Evolutionary conservation across 2,329 filamentous ascomycete species (phyloP).

Genomic region (Sporothrix sp.): DNA sequence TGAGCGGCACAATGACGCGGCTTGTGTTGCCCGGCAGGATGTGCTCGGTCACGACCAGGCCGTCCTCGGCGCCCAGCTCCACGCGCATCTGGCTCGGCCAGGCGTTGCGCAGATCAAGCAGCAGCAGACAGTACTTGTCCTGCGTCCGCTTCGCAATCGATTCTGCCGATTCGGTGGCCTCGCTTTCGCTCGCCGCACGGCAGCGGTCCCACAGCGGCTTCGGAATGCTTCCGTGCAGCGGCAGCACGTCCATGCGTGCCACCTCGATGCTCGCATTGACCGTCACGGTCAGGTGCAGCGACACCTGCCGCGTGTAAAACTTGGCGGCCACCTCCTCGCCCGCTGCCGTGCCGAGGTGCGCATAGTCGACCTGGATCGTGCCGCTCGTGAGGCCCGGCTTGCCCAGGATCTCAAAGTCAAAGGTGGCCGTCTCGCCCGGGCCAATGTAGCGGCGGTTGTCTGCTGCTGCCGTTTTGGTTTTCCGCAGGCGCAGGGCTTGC

Average conservation of each 20-base stretch:
- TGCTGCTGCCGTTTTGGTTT: not conserved
- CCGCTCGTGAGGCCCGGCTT: conserved; percentile 76
- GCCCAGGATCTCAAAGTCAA: conserved; percentile 76
- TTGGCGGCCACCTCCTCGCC: conserved; percentile 57
- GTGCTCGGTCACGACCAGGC: conserved; percentile 40
- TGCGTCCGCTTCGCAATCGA: not conserved
- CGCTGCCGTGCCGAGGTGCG: conserved; percentile 60
- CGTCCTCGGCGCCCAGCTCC: conserved; percentile 37
- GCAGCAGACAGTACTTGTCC: conserved; percentile 64
- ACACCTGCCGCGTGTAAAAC: conserved; percentile 78
- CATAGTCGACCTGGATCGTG: conserved; percentile 77
- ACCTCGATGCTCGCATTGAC: conserved; percentile 88
- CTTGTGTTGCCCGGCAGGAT: conserved; percentile 60
- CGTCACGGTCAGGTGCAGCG: conserved; percentile 72
- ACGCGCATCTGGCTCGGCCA: conserved; percentile 76
- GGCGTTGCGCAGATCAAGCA: conserved; percentile 78
- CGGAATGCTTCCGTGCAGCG: conserved; percentile 59
- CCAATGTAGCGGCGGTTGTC: conserved; percentile 44
- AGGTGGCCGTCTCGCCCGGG: conserved; percentile 57
- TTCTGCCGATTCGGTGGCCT: too few species aligned
- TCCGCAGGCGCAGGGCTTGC: conserved; percentile 51
- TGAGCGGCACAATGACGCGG: conserved; percentile 66
- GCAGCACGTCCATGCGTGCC: conserved; percentile 66
- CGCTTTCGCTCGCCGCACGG: too few species aligned
- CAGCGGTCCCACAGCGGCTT: conserved; percentile 42